Percentiles rank a stretch among this genome's conserved stretches.
phyloP scores from a whole-genome alignment of 805 yeast species.

The Kluyveromyces wickerhamii region DNA sequence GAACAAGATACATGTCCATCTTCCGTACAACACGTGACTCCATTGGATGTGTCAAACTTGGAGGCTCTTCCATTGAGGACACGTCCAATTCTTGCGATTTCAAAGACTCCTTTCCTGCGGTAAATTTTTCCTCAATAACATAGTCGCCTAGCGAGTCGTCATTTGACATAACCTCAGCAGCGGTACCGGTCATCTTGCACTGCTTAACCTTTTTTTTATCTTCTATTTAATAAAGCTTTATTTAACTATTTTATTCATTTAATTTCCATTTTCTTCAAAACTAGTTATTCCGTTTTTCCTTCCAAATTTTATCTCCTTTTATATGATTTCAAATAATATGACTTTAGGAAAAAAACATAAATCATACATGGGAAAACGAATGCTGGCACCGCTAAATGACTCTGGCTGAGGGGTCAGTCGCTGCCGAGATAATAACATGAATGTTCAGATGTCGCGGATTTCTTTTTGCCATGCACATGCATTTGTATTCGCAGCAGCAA shows the following conservation, averaged over 20 bases:
- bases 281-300: background rate
- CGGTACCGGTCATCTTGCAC: conserved; percentile 11
- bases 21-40: conserved; percentile 32
- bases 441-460: too few relatives aligned
- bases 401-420: too few relatives aligned
- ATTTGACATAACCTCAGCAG: conserved; percentile 11
- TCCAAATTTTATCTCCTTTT: background rate
- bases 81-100: conserved; percentile 18
- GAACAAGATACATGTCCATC: conserved; percentile 37
- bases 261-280: background rate
- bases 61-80: conserved; percentile 7
- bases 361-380: too few relatives aligned
- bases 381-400: too few relatives aligned
- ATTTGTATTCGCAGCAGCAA: too few relatives aligned
- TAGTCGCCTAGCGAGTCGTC: background rate
- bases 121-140: conserved; percentile 3
- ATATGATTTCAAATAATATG: background rate
- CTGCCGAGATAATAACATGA: too few relatives aligned
- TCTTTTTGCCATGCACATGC: too few relatives aligned
- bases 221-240: background rate
- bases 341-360: background rate
- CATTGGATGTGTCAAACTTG: conserved; percentile 24
- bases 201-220: conserved; percentile 8
- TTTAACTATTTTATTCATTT: conserved; percentile 3
- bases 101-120: background rate